Evolutionary conservation across 495 filamentous ascomycete genomes (phyloP), one percentile per base, ranked within the genome.

Genomic region (Penicillium longicatenatum): DNA sequence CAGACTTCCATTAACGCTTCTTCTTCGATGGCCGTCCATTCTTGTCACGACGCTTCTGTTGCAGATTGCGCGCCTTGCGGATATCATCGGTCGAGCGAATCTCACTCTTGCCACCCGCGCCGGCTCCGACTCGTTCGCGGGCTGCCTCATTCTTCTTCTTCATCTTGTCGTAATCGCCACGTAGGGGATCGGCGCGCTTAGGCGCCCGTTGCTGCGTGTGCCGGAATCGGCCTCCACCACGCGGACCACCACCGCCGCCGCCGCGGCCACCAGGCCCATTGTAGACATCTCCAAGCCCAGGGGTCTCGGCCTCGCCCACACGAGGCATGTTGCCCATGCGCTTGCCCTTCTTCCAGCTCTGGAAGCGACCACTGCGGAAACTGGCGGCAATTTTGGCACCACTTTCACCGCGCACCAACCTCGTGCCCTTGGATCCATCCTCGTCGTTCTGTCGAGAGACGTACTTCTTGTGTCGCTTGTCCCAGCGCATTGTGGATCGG

Each of bases 381-480:
- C 80, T 87, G 44, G 94, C 90, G 1, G 94, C 89, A 56, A 98
- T 96, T 81, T 97, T 98, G 76, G 91, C 91, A 45, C 94, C 94
- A 68, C 84, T 89, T 75, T 98, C 94, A 55, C 95, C 92, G 47
- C 85, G 82, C 41, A 98, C 89, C 74, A 96, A 85, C 54, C 86
- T 89, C n/a, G 77, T 77, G 49, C 92, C 91, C 70, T 89, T 89
- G 48, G 86, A 91, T 17, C 94, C 95, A 77, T 97, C 94, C 65
- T 95, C 90, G 72, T 98, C 94, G 79, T 98, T 97, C 58, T 84
- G 86, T 24, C 87, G 82, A 2, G 88, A 75, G 7, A 98, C 93
- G 74, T 97, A 98, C 75, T 97, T 98, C 75, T 89, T 93, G 63
- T 86, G 84, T 66, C 94, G 93, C 82, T 97, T 96, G 77, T 98